Evolutionary conservation across 768 basidiomycete species (phyloP).

Genomic region (Bullera alba): DNA sequence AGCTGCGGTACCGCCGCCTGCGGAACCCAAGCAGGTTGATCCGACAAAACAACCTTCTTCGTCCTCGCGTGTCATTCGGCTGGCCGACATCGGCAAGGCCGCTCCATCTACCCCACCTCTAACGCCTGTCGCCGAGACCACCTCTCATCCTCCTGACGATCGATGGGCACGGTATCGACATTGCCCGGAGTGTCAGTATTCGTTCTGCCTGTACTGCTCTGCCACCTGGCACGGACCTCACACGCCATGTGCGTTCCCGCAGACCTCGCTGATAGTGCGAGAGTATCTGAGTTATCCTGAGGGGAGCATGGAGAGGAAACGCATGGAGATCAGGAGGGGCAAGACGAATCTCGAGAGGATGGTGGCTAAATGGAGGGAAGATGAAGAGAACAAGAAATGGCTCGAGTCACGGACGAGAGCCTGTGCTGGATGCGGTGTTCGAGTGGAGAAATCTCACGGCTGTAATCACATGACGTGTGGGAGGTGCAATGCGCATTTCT

Average conservation of each 20-base stretch:
- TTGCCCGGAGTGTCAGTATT: constrained; percentile 64
- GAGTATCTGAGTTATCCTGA: constrained; percentile 61
- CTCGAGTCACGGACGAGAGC: constrained; percentile 60
- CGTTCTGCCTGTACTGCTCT: constrained; percentile 76
- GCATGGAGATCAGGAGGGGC: constrained; percentile 63
- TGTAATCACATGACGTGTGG: constrained; percentile 73
- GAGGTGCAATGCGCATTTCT: constrained; percentile 32
- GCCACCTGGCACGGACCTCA: constrained; percentile 83
- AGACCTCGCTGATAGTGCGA: constrained; percentile 59
- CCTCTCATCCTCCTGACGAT: constrained; percentile 46
- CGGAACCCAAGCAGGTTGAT: constrained; percentile 12
- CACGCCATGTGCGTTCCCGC: constrained; percentile 61
- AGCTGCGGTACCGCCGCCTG: constrained; percentile 62
- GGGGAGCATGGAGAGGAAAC: constrained; percentile 51
- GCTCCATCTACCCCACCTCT: not conserved
- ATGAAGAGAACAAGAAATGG: constrained; percentile 68
- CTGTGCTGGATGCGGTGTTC: constrained; percentile 62
- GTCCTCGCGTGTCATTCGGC: constrained; percentile 20
- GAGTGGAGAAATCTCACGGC: constrained; percentile 56
- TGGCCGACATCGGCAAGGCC: constrained; percentile 14
- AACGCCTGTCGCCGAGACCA: not conserved
- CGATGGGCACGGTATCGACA: constrained; percentile 67
- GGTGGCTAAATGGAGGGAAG: constrained; percentile 62
- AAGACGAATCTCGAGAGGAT: constrained; percentile 57
- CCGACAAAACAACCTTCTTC: constrained; percentile 5